phyloP scores from a whole-genome alignment of 1,284 basidiomycete genomes.

The Fereydounia khargensis region DNA sequence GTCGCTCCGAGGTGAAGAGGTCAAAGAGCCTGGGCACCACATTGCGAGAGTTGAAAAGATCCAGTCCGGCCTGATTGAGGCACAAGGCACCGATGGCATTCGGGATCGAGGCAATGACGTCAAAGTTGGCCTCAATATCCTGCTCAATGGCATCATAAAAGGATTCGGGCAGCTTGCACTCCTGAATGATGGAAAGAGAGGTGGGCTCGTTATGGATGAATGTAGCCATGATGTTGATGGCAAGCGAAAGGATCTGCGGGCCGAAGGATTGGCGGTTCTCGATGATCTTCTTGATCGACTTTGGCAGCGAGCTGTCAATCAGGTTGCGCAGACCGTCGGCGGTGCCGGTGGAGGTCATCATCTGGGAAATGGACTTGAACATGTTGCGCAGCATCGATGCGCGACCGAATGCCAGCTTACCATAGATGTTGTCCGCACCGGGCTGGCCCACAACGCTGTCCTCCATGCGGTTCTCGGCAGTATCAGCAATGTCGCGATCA shows the following conservation, averaged over 20 bases:
- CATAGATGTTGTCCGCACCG: conserved; percentile 38
- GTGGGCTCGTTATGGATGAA: conserved; percentile 99
- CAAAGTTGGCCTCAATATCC: conserved; percentile 67
- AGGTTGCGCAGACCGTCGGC: conserved; percentile 90
- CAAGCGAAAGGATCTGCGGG: conserved; percentile 71
- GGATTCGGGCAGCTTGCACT: conserved; percentile 81
- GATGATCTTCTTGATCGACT: conserved; percentile 84
- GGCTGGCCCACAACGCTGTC: conserved; percentile 64
- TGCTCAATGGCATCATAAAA: conserved; percentile 82
- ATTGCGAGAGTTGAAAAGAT: conserved; percentile 70
- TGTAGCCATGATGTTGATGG: conserved; percentile 94
- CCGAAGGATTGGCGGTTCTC: conserved; percentile 80
- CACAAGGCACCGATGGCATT: conserved; percentile 96
- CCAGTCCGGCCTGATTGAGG: conserved; percentile 84
- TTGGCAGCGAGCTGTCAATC: conserved; percentile 83
- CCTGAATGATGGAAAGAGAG: conserved; percentile 86
- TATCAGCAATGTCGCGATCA: conserved; percentile 34
- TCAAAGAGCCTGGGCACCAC: conserved; percentile 81
- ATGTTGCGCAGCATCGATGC: conserved; percentile 75
- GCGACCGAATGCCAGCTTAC: conserved; percentile 51
- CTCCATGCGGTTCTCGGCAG: conserved; percentile 16
- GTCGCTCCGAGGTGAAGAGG: conserved; percentile 79
- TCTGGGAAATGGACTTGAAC: conserved; percentile 87
- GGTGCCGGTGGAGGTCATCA: conserved; percentile 87
- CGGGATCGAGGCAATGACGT: conserved; percentile 87